Conservation (phyloP, 2,329 filamentous ascomycete genomes). For the Metarhizium humberi region DNA sequence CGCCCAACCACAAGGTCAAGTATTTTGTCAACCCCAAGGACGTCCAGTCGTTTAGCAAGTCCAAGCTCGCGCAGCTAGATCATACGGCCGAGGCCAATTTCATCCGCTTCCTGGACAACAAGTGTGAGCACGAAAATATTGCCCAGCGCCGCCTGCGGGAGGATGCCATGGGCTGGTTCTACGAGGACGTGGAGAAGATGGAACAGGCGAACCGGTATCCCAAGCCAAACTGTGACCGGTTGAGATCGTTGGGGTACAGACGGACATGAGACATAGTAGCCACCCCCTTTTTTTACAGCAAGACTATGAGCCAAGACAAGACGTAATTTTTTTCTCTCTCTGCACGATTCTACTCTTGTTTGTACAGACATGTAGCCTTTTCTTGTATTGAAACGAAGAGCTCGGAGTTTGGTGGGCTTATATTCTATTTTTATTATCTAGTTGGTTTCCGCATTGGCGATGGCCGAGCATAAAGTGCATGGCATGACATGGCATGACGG, state of each 20-base stretch:
- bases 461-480: neutral
- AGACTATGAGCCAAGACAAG: neutral
- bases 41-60: conserved; percentile 57
- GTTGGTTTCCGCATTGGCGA: conserved; percentile 1
- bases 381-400: conserved; percentile 1
- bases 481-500: neutral
- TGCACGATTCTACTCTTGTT: neutral
- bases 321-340: neutral
- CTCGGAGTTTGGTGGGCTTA: conserved; percentile 2
- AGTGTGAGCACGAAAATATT: conserved; percentile 67
- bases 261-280: conserved; percentile 9
- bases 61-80: conserved; percentile 68
- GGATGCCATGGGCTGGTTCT: conserved; percentile 82
- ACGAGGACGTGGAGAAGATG: conserved; percentile 71
- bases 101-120: conserved; percentile 53
- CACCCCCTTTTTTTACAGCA: neutral
- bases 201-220: conserved; percentile 50
- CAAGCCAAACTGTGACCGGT: conserved; percentile 43
- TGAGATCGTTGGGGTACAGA: conserved; percentile 31
- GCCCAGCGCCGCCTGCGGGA: conserved; percentile 59
- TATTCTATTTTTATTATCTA: neutral
- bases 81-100: conserved; percentile 66
- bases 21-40: conserved; percentile 83
- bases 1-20: conserved; percentile 60
- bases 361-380: neutral